Percentiles rank a stretch among this genome's conserved stretches.
Conservation (phyloP, 345 rosid species). For the Gossypium raimondii region DNA sequence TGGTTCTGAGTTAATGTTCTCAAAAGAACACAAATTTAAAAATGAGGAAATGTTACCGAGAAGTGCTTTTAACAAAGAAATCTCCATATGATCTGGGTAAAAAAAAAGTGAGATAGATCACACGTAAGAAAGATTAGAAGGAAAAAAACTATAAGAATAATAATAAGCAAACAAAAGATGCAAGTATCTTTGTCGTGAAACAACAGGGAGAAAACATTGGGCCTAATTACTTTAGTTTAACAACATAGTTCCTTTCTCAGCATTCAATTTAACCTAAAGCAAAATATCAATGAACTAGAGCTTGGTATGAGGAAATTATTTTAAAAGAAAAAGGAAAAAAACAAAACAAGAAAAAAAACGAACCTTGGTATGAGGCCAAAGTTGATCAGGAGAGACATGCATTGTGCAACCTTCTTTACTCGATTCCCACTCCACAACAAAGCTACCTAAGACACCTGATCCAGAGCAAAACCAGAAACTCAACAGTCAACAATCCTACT, state of each 20-base stretch:
- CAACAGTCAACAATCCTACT: no score
- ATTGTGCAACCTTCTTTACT: no score
- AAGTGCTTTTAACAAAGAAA: constrained; percentile 35
- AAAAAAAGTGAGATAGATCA: constrained; percentile 8
- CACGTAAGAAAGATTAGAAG: background rate
- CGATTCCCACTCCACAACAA: no score
- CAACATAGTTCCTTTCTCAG: background rate
- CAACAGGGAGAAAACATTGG: background rate
- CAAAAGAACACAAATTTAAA: no score
- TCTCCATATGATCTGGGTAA: constrained; percentile 70
- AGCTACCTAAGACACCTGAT: no score
- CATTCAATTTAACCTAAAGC: constrained; percentile 5
- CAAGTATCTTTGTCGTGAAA: background rate
- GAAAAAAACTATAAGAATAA: background rate
- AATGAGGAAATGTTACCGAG: no score
- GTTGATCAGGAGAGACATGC: no score
- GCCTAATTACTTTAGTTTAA: background rate
- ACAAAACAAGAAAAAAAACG: no score
- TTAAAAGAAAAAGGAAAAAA: no score
- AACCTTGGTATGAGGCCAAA: no score
- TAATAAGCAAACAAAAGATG: background rate
- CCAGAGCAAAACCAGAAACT: no score
- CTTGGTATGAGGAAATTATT: background rate
- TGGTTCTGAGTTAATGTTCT: no score
- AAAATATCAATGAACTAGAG: background rate